Evolutionary conservation across 495 filamentous ascomycete genomes (phyloP).

Genomic region (Usnea hakonensis): DNA sequence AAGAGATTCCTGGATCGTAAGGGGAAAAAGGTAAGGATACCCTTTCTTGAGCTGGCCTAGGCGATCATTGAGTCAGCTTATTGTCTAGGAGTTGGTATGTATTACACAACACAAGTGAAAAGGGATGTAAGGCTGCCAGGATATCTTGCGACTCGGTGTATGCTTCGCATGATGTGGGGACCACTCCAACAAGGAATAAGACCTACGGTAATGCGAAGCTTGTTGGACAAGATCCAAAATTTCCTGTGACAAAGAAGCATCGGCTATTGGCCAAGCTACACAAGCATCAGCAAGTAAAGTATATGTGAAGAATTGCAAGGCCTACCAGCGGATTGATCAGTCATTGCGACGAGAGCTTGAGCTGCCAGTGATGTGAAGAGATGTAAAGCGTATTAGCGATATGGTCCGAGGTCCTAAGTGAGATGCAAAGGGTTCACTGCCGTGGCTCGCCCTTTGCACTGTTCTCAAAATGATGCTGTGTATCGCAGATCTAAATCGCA

Average conservation of each 20-base stretch:
- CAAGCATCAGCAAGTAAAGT: neutral
- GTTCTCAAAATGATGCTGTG: neutral
- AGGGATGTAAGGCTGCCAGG: neutral
- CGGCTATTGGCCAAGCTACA: constrained; percentile 83
- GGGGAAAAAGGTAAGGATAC: neutral
- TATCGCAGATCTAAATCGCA: constrained; percentile 4
- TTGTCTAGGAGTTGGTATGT: neutral
- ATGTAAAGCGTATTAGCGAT: neutral
- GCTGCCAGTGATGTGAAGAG: neutral
- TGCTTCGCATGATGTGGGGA: neutral
- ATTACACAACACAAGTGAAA: neutral
- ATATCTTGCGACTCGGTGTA: neutral
- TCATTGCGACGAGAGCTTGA: neutral
- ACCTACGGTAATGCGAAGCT: constrained; percentile 53
- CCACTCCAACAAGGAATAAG: constrained; percentile 44
- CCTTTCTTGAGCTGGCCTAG: constrained; percentile 81
- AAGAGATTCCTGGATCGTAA: neutral
- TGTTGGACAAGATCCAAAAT: constrained; percentile 86
- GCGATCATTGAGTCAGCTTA: neutral
- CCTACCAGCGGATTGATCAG: constrained; percentile 10
- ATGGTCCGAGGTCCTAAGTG: neutral
- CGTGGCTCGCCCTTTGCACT: constrained; percentile 47
- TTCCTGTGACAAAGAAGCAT: constrained; percentile 66
- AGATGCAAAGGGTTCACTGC: constrained; percentile 51
- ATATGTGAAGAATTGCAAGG: neutral